Conservation (phyloP, 1,284 basidiomycete species). For the Ceratobasidium theobromae region DNA sequence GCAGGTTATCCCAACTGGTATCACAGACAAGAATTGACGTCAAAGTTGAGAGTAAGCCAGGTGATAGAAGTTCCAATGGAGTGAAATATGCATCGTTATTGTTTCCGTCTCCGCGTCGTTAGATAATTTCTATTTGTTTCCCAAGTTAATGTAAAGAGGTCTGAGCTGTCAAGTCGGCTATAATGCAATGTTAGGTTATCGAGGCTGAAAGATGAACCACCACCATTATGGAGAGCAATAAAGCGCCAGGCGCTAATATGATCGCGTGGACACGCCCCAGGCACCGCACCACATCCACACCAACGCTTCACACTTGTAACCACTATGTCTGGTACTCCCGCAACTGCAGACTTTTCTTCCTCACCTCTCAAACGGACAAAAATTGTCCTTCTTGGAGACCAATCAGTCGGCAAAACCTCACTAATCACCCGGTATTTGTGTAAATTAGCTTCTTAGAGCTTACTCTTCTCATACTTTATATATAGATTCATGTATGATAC, state of each 20-base stretch:
- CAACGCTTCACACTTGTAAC: too few relatives aligned
- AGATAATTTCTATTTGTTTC: too few relatives aligned
- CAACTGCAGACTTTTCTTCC: conserved; percentile 78
- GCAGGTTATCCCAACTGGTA: neutral
- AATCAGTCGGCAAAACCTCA: conserved; percentile 95
- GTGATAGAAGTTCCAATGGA: conserved; percentile 22
- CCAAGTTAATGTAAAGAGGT: too few relatives aligned
- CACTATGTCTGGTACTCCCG: conserved; percentile 52
- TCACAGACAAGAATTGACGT: neutral
- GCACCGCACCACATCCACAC: too few relatives aligned
- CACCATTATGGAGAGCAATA: neutral
- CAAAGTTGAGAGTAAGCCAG: neutral
- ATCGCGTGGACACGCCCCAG: too few relatives aligned
- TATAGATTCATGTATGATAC: conserved; percentile 98
- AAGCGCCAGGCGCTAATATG: neutral
- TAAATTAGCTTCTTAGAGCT: neutral
- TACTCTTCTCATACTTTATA: neutral
- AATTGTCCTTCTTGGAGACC: conserved; percentile 91
- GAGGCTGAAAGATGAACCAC: too few relatives aligned
- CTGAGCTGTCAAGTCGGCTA: too few relatives aligned
- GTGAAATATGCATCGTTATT: conserved; percentile 14
- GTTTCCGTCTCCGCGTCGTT: neutral
- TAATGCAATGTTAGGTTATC: too few relatives aligned
- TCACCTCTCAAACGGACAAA: conserved; percentile 92
- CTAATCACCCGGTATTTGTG: conserved; percentile 84